These are phyloP conservation scores for Cyclanthera cordifolia DNA, from an alignment of 306 rosid genomes.

Conservation along the genomic window DNA sequence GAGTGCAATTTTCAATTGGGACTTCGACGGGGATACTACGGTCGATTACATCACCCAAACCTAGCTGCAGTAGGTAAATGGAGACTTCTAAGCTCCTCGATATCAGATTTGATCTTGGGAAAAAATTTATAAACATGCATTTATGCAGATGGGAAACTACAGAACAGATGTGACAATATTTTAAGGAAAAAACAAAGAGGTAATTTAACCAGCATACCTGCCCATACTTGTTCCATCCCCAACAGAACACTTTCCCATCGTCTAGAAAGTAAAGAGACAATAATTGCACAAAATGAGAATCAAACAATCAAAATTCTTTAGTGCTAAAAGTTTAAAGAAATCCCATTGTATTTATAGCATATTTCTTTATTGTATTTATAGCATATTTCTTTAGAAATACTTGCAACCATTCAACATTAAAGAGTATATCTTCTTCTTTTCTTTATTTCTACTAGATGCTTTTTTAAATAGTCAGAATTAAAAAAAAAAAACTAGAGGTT, in stretches of 20 bases:
- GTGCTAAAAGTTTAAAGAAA: not conserved
- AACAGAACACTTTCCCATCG: constrained; percentile 68
- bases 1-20: constrained; percentile 39
- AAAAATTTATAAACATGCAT: not conserved
- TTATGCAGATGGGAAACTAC: not conserved
- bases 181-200: not conserved
- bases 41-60: constrained; percentile 86
- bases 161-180: not conserved
- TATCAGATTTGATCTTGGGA: not conserved
- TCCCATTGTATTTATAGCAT: not conserved
- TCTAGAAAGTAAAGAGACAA: constrained; percentile 33
- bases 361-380: not conserved
- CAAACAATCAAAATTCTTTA: not conserved
- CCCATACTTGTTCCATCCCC: constrained; percentile 99
- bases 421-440: not conserved
- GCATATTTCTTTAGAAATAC: not conserved
- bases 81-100: not conserved
- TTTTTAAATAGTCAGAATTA: not conserved
- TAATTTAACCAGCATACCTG: constrained; percentile 37
- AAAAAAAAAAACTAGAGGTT: not conserved
- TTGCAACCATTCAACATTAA: not conserved
- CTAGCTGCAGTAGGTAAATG: constrained; percentile 51
- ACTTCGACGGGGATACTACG: constrained; percentile 82
- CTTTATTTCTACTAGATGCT: not conserved
- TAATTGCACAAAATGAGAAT: not conserved